phyloP scores from a whole-genome alignment of 2,329 filamentous ascomycete genomes.

The Arthrinium puccinioides region DNA sequence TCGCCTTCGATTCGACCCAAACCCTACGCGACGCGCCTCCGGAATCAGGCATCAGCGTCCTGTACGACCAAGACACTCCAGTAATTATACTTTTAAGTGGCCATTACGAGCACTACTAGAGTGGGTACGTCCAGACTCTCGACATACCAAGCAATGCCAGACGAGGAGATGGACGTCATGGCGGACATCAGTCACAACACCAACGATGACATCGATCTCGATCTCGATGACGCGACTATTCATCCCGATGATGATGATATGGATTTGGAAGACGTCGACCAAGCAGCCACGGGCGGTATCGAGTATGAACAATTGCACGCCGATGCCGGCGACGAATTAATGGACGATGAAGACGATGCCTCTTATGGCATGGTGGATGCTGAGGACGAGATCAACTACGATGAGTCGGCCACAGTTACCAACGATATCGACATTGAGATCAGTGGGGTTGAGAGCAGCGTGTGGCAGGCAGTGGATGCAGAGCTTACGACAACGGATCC shows the following conservation, averaged over 20 bases:
- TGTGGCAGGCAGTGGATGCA: constrained; percentile 15
- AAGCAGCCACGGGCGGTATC: constrained; percentile 8
- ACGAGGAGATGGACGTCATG: constrained; percentile 26
- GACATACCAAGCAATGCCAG: constrained; percentile 17
- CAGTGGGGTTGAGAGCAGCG: constrained; percentile 15
- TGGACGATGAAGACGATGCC: constrained; percentile 24
- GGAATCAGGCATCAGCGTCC: too few relatives aligned
- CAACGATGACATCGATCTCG: constrained; percentile 25
- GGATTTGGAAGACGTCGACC: constrained; percentile 23
- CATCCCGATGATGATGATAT: constrained; percentile 24
- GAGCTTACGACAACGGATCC: too few relatives aligned
- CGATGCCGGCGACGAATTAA: constrained; percentile 23
- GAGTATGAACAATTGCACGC: constrained; percentile 22
- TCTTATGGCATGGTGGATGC: constrained; percentile 25
- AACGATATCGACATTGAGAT: constrained; percentile 25
- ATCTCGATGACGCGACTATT: constrained; percentile 22
- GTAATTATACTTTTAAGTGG: too few relatives aligned
- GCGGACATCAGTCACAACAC: constrained; percentile 20
- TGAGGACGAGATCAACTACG: constrained; percentile 18
- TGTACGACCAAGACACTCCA: too few relatives aligned
- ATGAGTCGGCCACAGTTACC: constrained; percentile 11
- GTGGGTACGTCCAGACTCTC: too few relatives aligned
- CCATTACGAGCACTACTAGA: too few relatives aligned
- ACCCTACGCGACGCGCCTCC: too few relatives aligned
- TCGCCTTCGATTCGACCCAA: too few relatives aligned